phyloP scores from a whole-genome alignment of 495 filamentous ascomycete species.

The Neurospora sp. region DNA sequence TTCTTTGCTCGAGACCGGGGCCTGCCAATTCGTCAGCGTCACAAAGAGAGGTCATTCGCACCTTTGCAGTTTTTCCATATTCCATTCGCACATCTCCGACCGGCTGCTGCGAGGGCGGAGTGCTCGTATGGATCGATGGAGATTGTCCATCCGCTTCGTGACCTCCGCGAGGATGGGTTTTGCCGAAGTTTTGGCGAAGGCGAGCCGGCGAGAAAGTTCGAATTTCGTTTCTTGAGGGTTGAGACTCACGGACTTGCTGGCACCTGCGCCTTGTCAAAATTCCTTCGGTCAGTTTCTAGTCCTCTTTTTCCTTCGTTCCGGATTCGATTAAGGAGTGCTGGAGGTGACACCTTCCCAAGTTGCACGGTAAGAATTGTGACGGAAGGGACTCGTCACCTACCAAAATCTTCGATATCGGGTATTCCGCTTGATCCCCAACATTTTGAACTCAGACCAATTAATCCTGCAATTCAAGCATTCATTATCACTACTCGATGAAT shows the following conservation, averaged over 20 bases:
- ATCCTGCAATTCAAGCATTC: neutral
- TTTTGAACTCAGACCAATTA: neutral
- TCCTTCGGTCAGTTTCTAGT: neutral
- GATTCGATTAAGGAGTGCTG: neutral
- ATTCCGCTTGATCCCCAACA: neutral
- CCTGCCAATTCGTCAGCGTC: neutral
- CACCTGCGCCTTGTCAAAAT: neutral
- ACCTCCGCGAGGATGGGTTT: neutral
- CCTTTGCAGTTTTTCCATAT: neutral
- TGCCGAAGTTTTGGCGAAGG: neutral
- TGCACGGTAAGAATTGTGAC: neutral
- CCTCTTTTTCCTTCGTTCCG: neutral
- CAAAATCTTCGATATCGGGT: neutral
- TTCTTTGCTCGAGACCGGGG: too few species aligned
- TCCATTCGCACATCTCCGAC: neutral
- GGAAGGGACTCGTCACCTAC: neutral
- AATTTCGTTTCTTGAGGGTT: neutral
- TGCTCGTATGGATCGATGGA: neutral
- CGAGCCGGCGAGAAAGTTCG: neutral
- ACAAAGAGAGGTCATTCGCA: neutral
- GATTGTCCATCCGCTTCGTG: neutral
- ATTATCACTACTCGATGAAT: neutral
- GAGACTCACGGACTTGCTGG: neutral
- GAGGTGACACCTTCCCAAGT: neutral
- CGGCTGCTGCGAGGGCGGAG: neutral